Conservation (phyloP, 768 basidiomycete genomes). For the Boletus barrowsii region DNA sequence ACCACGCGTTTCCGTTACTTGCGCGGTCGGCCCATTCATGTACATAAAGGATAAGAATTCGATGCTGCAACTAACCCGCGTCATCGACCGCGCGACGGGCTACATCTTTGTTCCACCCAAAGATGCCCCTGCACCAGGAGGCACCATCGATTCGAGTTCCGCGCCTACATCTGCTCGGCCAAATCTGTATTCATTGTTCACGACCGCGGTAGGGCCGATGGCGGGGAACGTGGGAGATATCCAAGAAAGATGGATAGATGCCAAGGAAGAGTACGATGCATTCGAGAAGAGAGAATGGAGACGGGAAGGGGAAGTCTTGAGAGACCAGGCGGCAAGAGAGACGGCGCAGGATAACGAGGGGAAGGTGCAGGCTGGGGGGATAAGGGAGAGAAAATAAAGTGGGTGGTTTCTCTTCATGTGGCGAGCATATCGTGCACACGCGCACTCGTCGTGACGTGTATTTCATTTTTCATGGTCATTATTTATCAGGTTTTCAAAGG, state of each 20-base stretch:
- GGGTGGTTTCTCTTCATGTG: background rate
- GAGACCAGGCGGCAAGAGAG: constrained; percentile 23
- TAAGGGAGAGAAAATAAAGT: constrained; percentile 30
- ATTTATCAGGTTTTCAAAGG: background rate
- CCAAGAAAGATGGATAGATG: constrained; percentile 94
- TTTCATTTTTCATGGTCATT: background rate
- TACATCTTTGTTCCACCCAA: constrained; percentile 78
- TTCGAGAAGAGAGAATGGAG: constrained; percentile 77
- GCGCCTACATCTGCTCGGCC: constrained; percentile 45
- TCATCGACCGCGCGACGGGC: constrained; percentile 89
- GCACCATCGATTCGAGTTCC: constrained; percentile 29
- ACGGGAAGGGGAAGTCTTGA: constrained; percentile 56
- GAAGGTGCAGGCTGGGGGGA: constrained; percentile 10
- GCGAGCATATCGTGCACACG: background rate
- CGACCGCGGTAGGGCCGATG: constrained; percentile 57
- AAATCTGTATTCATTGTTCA: constrained; percentile 67
- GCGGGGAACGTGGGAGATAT: constrained; percentile 65
- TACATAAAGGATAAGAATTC: constrained; percentile 79
- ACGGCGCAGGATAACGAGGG: constrained; percentile 1
- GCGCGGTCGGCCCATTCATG: background rate
- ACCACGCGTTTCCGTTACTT: background rate
- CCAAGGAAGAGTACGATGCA: constrained; percentile 76
- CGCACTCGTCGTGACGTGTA: background rate
- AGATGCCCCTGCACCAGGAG: constrained; percentile 30
- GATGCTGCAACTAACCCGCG: constrained; percentile 83